Evolutionary conservation across 257 asterid species (phyloP).

Genomic region (Solanum ahanhuiri): DNA sequence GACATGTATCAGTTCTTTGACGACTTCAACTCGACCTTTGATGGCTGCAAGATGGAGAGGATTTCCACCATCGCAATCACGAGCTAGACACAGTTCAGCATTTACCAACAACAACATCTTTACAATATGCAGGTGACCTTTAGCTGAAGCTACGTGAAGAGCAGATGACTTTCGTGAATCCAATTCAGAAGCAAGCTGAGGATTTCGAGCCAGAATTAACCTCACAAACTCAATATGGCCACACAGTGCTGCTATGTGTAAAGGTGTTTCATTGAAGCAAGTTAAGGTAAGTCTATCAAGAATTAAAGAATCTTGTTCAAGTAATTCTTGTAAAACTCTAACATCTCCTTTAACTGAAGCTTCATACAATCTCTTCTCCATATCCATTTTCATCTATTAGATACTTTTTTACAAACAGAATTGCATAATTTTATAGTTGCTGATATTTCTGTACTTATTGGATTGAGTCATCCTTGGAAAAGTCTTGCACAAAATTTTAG

Average conservation of each 20-base stretch:
- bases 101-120: slow-evolving; percentile 5
- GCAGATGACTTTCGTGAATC: slow-evolving; percentile 26
- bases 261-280: slow-evolving; percentile 23
- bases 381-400: neutral
- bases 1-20: slow-evolving; percentile 6
- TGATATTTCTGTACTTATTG: neutral
- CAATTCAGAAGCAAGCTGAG: slow-evolving; percentile 16
- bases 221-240: slow-evolving; percentile 17
- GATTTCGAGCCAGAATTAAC: slow-evolving; percentile 10
- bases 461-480: neutral
- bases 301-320: slow-evolving; percentile 15
- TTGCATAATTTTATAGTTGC: neutral
- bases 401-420: neutral
- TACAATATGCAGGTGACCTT: slow-evolving; percentile 21
- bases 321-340: slow-evolving; percentile 4
- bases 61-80: slow-evolving; percentile 38
- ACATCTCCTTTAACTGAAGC: slow-evolving; percentile 26
- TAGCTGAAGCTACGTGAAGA: slow-evolving; percentile 35
- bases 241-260: slow-evolving; percentile 31
- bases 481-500: neutral
- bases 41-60: slow-evolving; percentile 47
- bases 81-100: slow-evolving; percentile 27
- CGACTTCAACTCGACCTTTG: slow-evolving; percentile 20
- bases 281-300: slow-evolving; percentile 28
- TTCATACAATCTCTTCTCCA: slow-evolving; percentile 20